phyloP scores from a whole-genome alignment of 2,329 filamentous ascomycete genomes.

The Metarhizium anisopliae region DNA sequence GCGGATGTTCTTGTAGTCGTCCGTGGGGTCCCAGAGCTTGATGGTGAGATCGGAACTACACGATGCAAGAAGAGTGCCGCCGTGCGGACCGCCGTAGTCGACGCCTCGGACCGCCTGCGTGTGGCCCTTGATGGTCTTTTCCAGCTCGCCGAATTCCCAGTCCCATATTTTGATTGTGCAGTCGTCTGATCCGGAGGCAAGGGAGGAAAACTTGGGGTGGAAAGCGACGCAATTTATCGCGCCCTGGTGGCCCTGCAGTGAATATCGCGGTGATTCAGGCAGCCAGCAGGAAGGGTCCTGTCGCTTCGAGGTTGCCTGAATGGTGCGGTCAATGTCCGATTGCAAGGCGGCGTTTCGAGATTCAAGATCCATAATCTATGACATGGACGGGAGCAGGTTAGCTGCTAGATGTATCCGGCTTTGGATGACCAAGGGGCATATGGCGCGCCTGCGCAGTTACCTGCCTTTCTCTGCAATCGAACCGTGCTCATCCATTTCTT shows the following conservation, averaged over 20 bases:
- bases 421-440: no score
- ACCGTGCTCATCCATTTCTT: background rate
- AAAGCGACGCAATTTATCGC: slow-evolving; percentile 87
- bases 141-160: slow-evolving; percentile 86
- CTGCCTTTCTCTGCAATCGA: slow-evolving; percentile 7
- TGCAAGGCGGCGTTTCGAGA: slow-evolving; percentile 63
- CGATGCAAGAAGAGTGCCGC: slow-evolving; percentile 35
- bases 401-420: background rate
- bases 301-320: slow-evolving; percentile 63
- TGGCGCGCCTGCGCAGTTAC: background rate
- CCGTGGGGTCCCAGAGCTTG: slow-evolving; percentile 86
- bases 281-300: slow-evolving; percentile 82
- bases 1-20: slow-evolving; percentile 92
- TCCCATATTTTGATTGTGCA: slow-evolving; percentile 96
- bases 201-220: slow-evolving; percentile 81
- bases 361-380: slow-evolving; percentile 90
- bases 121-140: slow-evolving; percentile 84
- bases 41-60: slow-evolving; percentile 88
- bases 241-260: slow-evolving; percentile 70
- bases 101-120: slow-evolving; percentile 82
- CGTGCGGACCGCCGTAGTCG: slow-evolving; percentile 79
- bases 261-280: slow-evolving; percentile 74
- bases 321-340: slow-evolving; percentile 74
- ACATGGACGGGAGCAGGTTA: background rate
- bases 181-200: slow-evolving; percentile 90